phyloP scores from a whole-genome alignment of 345 rosid species.

The Diplotaxis tenuifolia region DNA sequence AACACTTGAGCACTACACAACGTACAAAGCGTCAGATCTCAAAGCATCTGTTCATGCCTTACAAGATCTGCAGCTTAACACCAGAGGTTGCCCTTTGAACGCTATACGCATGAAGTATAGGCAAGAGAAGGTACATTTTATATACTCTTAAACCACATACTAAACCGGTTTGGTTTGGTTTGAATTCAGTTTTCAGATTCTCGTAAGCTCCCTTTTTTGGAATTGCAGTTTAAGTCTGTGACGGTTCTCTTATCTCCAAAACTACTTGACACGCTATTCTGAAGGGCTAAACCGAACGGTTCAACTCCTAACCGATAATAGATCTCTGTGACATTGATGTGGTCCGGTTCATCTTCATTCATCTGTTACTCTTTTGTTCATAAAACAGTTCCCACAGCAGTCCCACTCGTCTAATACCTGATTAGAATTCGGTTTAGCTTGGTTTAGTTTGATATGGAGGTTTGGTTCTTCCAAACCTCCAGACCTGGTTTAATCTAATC shows the following conservation, averaged over 20 bases:
- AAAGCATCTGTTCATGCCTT: slow-evolving; percentile 56
- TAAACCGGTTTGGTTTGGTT: background rate
- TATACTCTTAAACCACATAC: background rate
- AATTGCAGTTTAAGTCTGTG: slow-evolving; percentile 73
- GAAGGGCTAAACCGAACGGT: slow-evolving; percentile 30
- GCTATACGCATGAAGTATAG: slow-evolving; percentile 69
- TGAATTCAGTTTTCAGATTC: slow-evolving; percentile 1
- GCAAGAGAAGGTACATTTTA: slow-evolving; percentile 64
- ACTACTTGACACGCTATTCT: slow-evolving; percentile 67
- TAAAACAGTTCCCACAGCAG: slow-evolving; percentile 27
- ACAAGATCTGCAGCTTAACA: slow-evolving; percentile 70
- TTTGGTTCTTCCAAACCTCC: slow-evolving; percentile 38
- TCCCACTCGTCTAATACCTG: slow-evolving; percentile 33
- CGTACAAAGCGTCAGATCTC: slow-evolving; percentile 67
- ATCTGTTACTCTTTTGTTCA: slow-evolving; percentile 35
- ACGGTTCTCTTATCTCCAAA: slow-evolving; percentile 62
- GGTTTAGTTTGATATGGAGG: slow-evolving; percentile 21
- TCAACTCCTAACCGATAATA: slow-evolving; percentile 39
- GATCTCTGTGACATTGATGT: slow-evolving; percentile 19
- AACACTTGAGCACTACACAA: slow-evolving; percentile 76
- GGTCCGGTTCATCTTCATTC: slow-evolving; percentile 19
- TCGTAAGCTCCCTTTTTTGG: slow-evolving; percentile 6
- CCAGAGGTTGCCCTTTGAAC: slow-evolving; percentile 57
- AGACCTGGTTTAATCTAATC: slow-evolving; percentile 13
- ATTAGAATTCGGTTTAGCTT: slow-evolving; percentile 33